phyloP scores from a whole-genome alignment of 495 filamentous ascomycete genomes.

The Xylaria longipes region DNA sequence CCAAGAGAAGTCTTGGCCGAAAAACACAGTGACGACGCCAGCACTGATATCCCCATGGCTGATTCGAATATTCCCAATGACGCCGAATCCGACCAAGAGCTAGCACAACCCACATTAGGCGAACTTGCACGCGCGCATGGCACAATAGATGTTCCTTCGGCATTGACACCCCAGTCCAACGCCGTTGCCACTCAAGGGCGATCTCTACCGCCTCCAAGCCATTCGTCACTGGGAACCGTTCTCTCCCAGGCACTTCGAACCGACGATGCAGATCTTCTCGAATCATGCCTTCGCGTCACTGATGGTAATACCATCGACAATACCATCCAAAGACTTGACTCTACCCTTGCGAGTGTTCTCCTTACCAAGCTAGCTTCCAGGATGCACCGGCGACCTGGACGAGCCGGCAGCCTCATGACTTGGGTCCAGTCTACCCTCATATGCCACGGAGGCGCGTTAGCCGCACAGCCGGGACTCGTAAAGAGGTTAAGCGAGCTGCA shows the following conservation, averaged over 20 bases:
- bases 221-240: conserved; percentile 84
- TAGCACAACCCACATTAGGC: conserved; percentile 76
- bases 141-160: conserved; percentile 76
- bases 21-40: conserved; percentile 27
- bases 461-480: conserved; percentile 78
- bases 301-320: conserved; percentile 77
- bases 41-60: conserved; percentile 48
- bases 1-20: neutral
- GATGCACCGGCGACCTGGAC: conserved; percentile 83
- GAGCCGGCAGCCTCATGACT: conserved; percentile 87
- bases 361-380: conserved; percentile 85
- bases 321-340: conserved; percentile 89
- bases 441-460: conserved; percentile 89
- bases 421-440: conserved; percentile 98
- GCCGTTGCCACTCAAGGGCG: conserved; percentile 38
- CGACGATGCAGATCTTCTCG: conserved; percentile 84
- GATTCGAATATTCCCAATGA: conserved; percentile 55
- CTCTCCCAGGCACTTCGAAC: conserved; percentile 91
- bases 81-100: conserved; percentile 56
- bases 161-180: conserved; percentile 53
- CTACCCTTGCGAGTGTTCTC: conserved; percentile 75
- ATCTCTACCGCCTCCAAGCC: conserved; percentile 65
- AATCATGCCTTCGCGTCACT: conserved; percentile 84
- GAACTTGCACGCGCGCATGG: conserved; percentile 81
- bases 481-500: conserved; percentile 77